These are phyloP conservation scores for Candolleomyces aberdarensis DNA, from an alignment of 768 basidiomycete species.

Conservation along the genomic window DNA sequence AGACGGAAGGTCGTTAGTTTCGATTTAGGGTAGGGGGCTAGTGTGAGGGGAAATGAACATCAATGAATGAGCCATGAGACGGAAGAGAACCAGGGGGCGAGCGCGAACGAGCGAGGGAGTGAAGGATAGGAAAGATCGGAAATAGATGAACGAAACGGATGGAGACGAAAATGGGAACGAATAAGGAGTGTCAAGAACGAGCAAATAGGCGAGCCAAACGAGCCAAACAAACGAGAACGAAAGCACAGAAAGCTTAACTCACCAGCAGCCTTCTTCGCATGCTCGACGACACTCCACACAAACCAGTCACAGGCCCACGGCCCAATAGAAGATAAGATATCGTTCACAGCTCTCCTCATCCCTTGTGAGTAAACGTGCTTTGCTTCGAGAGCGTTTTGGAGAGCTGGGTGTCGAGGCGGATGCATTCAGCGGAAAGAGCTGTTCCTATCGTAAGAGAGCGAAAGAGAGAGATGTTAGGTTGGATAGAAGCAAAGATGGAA, in stretches of 20 bases:
- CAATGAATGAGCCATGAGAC: no score
- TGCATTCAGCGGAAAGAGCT: constrained; percentile 24
- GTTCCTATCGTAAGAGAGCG: no score
- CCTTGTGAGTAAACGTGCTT: constrained; percentile 64
- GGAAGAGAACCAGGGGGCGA: no score
- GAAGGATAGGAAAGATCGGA: no score
- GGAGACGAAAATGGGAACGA: no score
- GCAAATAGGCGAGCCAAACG: neutral
- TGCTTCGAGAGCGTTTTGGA: constrained; percentile 57
- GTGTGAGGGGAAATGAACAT: no score
- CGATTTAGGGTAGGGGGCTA: no score
- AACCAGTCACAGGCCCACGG: constrained; percentile 83
- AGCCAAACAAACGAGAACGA: neutral
- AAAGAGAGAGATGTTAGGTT: no score
- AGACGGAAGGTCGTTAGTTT: neutral
- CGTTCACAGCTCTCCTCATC: constrained; percentile 49
- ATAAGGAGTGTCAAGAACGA: no score
- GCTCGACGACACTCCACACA: constrained; percentile 53
- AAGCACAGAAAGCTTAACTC: neutral
- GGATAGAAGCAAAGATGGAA: no score
- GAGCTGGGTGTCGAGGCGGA: constrained; percentile 59
- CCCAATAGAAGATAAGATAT: constrained; percentile 61
- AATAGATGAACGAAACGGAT: no score
- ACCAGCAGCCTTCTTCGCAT: constrained; percentile 39
- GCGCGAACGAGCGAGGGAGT: no score